Conservation (phyloP, 495 filamentous ascomycete species). For the Aspergillus haitiensis region DNA sequence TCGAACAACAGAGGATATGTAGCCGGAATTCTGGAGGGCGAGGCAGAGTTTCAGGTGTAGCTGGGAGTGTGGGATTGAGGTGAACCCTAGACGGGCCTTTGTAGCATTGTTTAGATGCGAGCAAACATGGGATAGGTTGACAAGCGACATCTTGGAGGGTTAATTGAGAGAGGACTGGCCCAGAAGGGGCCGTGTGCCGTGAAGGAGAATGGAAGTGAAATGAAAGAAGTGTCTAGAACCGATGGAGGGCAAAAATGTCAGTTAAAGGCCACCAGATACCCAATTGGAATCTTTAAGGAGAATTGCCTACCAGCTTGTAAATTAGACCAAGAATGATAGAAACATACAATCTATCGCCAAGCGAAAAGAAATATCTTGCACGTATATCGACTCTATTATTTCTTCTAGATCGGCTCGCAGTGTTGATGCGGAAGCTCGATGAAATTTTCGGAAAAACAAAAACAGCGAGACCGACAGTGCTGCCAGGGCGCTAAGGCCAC, state of each 20-base stretch:
- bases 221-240: no score
- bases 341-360: no score
- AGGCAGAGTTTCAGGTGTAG: slow-evolving; percentile 75
- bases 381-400: no score
- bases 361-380: no score
- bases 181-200: slow-evolving; percentile 24
- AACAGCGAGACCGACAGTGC: slow-evolving; percentile 21
- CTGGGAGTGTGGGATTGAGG: slow-evolving; percentile 79
- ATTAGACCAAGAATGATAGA: no score
- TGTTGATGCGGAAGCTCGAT: slow-evolving; percentile 29
- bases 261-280: no score
- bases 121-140: slow-evolving; percentile 75
- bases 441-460: slow-evolving; percentile 50
- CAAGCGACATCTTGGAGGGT: slow-evolving; percentile 74
- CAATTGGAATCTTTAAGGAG: no score
- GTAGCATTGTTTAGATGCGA: slow-evolving; percentile 94
- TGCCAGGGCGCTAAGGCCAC: slow-evolving; percentile 16
- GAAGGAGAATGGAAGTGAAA: background rate
- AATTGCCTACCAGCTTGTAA: no score
- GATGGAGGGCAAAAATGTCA: no score
- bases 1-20: slow-evolving; percentile 78
- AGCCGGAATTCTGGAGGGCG: slow-evolving; percentile 77
- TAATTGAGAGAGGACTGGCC: slow-evolving; percentile 26
- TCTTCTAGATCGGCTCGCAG: background rate
- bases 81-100: slow-evolving; percentile 79